phyloP scores from a whole-genome alignment of 345 rosid genomes.

The Punica granatum region DNA sequence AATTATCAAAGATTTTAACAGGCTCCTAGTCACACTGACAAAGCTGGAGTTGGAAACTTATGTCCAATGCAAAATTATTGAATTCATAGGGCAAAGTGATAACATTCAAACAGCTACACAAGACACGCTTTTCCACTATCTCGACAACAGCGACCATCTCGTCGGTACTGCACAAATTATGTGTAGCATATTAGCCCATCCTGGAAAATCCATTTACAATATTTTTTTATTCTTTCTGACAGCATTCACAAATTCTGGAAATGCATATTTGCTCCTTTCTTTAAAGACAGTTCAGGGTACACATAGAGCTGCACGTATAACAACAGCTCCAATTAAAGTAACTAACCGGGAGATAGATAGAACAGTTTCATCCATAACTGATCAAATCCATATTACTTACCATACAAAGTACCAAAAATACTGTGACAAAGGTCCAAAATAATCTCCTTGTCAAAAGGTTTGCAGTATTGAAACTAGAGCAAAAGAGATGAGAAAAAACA shows the following conservation, averaged over 20 bases:
- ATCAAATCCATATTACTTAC: neutral
- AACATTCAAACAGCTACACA: neutral
- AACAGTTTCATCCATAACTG: neutral
- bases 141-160: neutral
- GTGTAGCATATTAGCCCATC: neutral
- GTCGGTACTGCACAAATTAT: neutral
- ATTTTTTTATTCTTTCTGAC: neutral
- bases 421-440: neutral
- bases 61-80: neutral
- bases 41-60: neutral
- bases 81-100: neutral
- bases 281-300: no score
- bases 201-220: neutral
- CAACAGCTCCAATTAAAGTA: neutral
- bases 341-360: neutral
- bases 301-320: no score
- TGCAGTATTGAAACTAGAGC: neutral
- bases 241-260: neutral
- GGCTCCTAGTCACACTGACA: neutral
- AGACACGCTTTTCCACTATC: neutral
- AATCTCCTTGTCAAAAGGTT: neutral
- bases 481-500: neutral
- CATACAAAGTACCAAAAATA: neutral
- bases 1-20: neutral
- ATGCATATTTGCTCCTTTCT: neutral